phyloP scores from a whole-genome alignment of 495 filamentous ascomycete species.

The Penicillium malachiteum region DNA sequence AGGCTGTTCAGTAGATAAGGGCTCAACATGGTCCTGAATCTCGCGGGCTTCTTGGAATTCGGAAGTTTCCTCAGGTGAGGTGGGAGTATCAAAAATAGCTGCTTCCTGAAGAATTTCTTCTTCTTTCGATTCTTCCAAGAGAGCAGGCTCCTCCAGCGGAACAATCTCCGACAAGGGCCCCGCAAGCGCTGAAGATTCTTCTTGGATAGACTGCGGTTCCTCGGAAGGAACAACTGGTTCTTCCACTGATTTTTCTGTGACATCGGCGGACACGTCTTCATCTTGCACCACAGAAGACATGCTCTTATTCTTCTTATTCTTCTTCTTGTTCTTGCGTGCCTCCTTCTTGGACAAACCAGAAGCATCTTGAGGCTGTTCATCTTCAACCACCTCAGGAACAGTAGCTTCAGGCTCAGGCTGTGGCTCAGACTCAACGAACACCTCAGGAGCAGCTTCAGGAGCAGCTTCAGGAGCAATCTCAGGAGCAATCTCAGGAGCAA shows the following conservation, averaged over 20 bases:
- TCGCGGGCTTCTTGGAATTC: slow-evolving; percentile 6
- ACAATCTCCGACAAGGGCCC: too few species aligned
- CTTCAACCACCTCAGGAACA: background rate
- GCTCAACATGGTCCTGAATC: slow-evolving; percentile 5
- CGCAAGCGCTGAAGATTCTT: background rate
- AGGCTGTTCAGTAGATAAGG: background rate
- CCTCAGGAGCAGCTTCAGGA: slow-evolving; percentile 4
- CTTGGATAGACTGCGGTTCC: background rate
- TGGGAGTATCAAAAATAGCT: background rate
- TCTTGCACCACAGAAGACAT: slow-evolving; percentile 5
- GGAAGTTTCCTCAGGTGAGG: background rate
- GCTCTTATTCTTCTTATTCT: slow-evolving; percentile 35
- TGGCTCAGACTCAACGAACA: slow-evolving; percentile 7
- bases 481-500: background rate
- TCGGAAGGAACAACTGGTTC: background rate
- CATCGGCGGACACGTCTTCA: background rate
- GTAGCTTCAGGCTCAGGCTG: slow-evolving; percentile 1
- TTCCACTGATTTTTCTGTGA: background rate
- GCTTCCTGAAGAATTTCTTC: slow-evolving; percentile 6
- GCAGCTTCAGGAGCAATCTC: slow-evolving; percentile 7
- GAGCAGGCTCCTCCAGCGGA: background rate
- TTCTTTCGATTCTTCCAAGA: background rate
- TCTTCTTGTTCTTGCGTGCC: slow-evolving; percentile 37
- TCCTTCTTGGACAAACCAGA: slow-evolving; percentile 33
- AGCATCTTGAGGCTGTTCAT: slow-evolving; percentile 12